Evolutionary conservation across 1,284 basidiomycete genomes (phyloP), one percentile per base, ranked within the genome.

Genomic region (Pterulicium gracile): DNA sequence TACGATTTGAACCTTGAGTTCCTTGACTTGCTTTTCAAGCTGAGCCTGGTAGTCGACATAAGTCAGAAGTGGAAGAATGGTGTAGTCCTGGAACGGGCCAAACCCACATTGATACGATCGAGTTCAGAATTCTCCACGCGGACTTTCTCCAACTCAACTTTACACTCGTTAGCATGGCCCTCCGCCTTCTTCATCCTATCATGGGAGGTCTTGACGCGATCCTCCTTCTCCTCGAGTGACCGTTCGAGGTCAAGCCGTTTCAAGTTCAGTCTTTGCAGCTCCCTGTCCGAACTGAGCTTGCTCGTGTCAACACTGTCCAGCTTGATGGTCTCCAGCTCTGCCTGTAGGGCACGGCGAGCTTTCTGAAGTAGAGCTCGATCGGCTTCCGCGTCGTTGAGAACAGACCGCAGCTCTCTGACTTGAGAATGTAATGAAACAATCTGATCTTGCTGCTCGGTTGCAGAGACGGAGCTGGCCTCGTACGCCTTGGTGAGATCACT

Each of bases 111-210:
- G 46, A 75, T 66, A 59, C 78, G 77, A 51, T 89, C 86, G 39
- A 90, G 61, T 52, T 85, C 79, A 1, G 84, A 81, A 54, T 89
- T 89, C 59, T 89, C 85, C 13, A 81, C 73, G 4, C 85, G 70
- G 23, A 81, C 72, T 58, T 80, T 81, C 49, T 81, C 81, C 1
- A 90, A 69, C 58, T 88, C 85, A 24, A 78, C 58, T 56, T 88
- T 82, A 53, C 76, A 81, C 56, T 89, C 86, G 48, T 75, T 78
- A 1, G 85, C 82, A 52, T 81, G 79, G 0, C 69, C 60, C 58
- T 91, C 88, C 1, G 85, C 84, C 57, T 86, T 84, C 65, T 83
- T 85, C 77, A 88, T 79, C 27, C 83, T 73, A 46, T 88, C 82
- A 47, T 78, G 75, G 1, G 86, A 79, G 66, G 81, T 79, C 3